Percentiles rank a stretch among this genome's conserved stretches.
phyloP scores from a whole-genome alignment of 768 basidiomycete species.

The Holtermanniella nyarrowii region DNA sequence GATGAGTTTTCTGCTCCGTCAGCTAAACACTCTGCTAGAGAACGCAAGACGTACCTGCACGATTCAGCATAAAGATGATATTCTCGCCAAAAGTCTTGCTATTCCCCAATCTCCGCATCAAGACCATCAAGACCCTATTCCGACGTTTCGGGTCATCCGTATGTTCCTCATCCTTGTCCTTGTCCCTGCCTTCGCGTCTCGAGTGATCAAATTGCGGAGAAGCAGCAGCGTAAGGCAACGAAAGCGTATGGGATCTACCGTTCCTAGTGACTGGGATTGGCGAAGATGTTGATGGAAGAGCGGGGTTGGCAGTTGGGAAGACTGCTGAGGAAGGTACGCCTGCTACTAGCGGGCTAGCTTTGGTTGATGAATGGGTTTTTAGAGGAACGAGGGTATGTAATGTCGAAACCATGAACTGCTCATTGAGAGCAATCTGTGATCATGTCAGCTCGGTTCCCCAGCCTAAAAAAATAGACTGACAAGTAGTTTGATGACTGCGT shows the following conservation, averaged over 20 bases:
- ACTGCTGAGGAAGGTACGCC: not conserved
- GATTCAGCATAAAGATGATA: slow-evolving; percentile 97
- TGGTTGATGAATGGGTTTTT: not conserved
- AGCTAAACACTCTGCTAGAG: not conserved
- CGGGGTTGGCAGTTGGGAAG: not conserved
- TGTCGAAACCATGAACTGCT: slow-evolving; percentile 94
- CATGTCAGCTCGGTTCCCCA: not conserved
- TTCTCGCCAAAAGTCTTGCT: slow-evolving; percentile 96
- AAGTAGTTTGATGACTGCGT: slow-evolving; percentile 86
- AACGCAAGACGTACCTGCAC: slow-evolving; percentile 59
- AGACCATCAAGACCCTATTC: slow-evolving; percentile 72
- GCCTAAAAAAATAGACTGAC: slow-evolving; percentile 46
- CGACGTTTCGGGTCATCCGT: slow-evolving; percentile 37
- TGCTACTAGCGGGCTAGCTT: not conserved
- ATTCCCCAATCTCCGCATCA: slow-evolving; percentile 73
- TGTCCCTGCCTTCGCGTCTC: slow-evolving; percentile 17
- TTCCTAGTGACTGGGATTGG: not conserved
- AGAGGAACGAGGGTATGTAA: slow-evolving; percentile 35
- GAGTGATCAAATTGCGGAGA: too few species aligned
- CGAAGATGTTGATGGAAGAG: slow-evolving; percentile 1
- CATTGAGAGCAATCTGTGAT: slow-evolving; percentile 74
- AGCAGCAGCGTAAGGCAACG: too few species aligned
- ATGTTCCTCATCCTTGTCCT: slow-evolving; percentile 35
- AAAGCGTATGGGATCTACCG: not conserved
- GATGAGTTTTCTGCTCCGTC: slow-evolving; percentile 57